phyloP scores from a whole-genome alignment of 2,329 filamentous ascomycete genomes.

The Venturia pyrina region DNA sequence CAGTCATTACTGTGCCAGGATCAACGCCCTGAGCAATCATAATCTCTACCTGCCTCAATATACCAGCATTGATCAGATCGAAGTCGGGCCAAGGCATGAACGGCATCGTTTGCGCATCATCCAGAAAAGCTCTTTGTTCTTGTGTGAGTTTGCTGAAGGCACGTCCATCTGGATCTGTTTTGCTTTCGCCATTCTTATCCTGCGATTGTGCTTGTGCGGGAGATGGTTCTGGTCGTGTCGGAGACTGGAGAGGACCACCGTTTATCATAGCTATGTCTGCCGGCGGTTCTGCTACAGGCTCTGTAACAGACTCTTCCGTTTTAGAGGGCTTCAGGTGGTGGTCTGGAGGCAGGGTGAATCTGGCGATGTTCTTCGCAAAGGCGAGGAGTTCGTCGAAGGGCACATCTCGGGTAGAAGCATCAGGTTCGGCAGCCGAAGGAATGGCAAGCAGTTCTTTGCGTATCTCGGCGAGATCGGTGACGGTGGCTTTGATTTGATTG shows the following conservation, averaged over 20 bases:
- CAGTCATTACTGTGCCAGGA: slow-evolving; percentile 38
- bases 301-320: not conserved
- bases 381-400: slow-evolving; percentile 63
- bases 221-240: not conserved
- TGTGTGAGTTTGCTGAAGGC: slow-evolving; percentile 21
- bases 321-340: not conserved
- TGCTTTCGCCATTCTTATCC: not conserved
- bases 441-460: slow-evolving; percentile 62
- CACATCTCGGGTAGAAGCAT: slow-evolving; percentile 36
- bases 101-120: slow-evolving; percentile 44
- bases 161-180: slow-evolving; percentile 18
- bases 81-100: slow-evolving; percentile 73
- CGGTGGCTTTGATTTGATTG: slow-evolving; percentile 59
- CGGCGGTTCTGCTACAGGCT: not conserved
- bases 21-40: slow-evolving; percentile 54
- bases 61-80: slow-evolving; percentile 58
- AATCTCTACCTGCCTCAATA: slow-evolving; percentile 50
- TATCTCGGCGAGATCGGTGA: slow-evolving; percentile 59
- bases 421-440: slow-evolving; percentile 29
- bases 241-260: not conserved
- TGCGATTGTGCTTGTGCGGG: not conserved
- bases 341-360: slow-evolving; percentile 58
- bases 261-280: not conserved
- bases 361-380: slow-evolving; percentile 71
- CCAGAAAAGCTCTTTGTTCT: slow-evolving; percentile 32